A percentile compares a stretch with the other conserved stretches of the same genome.
Conservation (phyloP, 768 basidiomycete species). For the Leccinum imitatum region DNA sequence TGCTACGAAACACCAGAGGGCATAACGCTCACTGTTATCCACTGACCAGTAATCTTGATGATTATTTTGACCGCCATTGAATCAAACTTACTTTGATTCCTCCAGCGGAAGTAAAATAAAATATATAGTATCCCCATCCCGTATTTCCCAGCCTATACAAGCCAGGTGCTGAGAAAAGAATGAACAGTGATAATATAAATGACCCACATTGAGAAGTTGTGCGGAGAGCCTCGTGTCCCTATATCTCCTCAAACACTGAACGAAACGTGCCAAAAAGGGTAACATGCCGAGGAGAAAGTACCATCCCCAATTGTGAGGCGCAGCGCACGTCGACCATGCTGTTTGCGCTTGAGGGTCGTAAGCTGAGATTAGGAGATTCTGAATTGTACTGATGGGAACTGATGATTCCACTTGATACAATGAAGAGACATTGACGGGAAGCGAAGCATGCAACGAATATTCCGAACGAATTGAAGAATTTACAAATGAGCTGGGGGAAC, state of each 20-base stretch:
- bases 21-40: slow-evolving; percentile 52
- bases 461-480: background rate
- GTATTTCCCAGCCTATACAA: slow-evolving; percentile 80
- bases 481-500: background rate
- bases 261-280: slow-evolving; percentile 73
- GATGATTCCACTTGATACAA: background rate
- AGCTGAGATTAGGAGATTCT: slow-evolving; percentile 4
- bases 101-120: slow-evolving; percentile 77
- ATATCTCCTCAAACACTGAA: slow-evolving; percentile 89
- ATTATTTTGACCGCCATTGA: background rate
- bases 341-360: slow-evolving; percentile 39
- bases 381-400: background rate
- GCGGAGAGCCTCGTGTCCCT: slow-evolving; percentile 68
- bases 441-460: background rate
- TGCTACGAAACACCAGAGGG: slow-evolving; percentile 66
- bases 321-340: slow-evolving; percentile 44
- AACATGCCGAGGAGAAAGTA: slow-evolving; percentile 59
- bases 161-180: slow-evolving; percentile 1
- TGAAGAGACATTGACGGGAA: background rate
- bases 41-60: slow-evolving; percentile 6
- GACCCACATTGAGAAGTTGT: slow-evolving; percentile 84
- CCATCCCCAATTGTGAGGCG: slow-evolving; percentile 55
- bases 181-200: background rate
- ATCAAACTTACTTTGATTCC: slow-evolving; percentile 50
- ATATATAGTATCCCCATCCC: slow-evolving; percentile 61